Evolutionary conservation across 2,329 filamentous ascomycete genomes (phyloP).

Genomic region (Xylariaceae sp.): DNA sequence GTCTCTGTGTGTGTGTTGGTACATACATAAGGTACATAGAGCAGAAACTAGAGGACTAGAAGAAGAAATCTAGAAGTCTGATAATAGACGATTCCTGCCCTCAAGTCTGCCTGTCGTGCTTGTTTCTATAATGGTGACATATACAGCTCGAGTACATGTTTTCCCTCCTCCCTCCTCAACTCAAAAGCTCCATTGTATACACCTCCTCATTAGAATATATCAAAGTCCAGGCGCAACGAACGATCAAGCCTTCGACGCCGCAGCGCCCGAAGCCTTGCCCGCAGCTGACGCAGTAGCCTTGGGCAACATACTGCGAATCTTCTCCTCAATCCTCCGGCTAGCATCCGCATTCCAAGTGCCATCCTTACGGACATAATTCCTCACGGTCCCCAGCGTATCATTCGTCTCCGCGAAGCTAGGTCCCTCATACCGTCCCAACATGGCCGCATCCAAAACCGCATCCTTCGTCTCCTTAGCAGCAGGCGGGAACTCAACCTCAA

Average conservation of each 20-base stretch:
- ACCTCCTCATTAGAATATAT: background rate
- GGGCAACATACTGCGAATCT: constrained; percentile 25
- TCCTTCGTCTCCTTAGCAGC: constrained; percentile 18
- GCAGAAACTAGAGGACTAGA: constrained; percentile 7
- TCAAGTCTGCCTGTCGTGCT: too few relatives aligned
- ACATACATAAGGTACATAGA: too few relatives aligned
- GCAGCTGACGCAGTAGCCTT: constrained; percentile 1
- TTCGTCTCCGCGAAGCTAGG: constrained; percentile 27
- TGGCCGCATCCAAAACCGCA: constrained; percentile 34
- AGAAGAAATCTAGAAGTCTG: constrained; percentile 4
- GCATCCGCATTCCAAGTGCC: constrained; percentile 28
- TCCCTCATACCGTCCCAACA: constrained; percentile 37
- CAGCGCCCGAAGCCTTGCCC: background rate
- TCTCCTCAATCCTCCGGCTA: constrained; percentile 23
- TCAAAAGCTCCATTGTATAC: background rate
- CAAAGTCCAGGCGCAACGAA: background rate
- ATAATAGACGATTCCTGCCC: too few relatives aligned
- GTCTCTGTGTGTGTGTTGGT: too few relatives aligned
- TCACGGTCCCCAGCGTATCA: constrained; percentile 30
- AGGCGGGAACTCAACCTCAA: constrained; percentile 15
- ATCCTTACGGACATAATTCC: constrained; percentile 36
- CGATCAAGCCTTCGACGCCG: constrained; percentile 12
- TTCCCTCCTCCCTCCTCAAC: background rate
- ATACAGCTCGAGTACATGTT: background rate
- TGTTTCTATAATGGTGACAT: too few relatives aligned